Base-by-base conservation (phyloP, 805 yeast genomes). In the Ogataea zsoltii region DNA sequence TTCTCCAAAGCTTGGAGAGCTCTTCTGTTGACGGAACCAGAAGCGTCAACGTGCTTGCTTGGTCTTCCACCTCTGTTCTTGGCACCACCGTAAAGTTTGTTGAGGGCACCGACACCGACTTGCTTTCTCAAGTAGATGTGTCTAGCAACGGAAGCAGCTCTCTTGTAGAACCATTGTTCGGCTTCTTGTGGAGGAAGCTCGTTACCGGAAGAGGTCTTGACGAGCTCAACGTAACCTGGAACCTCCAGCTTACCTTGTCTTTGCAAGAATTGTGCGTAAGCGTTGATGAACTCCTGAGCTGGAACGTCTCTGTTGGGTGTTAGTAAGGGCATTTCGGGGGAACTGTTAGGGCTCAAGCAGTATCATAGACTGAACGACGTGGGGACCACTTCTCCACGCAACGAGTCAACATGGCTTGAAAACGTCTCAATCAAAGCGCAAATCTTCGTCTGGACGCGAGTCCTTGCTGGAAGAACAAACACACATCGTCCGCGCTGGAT, bases 181-280 rank as follows among this genome's bases (percentile, higher is more conserved):
- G 98, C 78, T 74, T 94, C 98, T 81, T 92, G 98, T 75, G 99
- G 99, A 75, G 99, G 99, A 75, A 94, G 87, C 75, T 94, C 99
- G 73, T 92, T 91, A 80, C 97, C 96, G 63, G 96, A 85, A 61
- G 96, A 87, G 75, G 99, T 94, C 90, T 94, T 94, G 80, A 94
- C 99, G 67, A 92, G 77, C 82, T 94, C 99, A 75, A 94, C 98
- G 87, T 91, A 94, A 76, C 97, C 97, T 82, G 99, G 99, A 69
- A 94, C 94, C 76, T 92, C 98, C 73, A 94, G 85, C 79, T 90
- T 91, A 84, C 98, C 99, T 83, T 95, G 99, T 80, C 98, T 90
- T 83, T 94, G 98, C 79, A 94, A 88, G 88, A 94, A 94, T 74
- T 88, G 88, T 70, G 99, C 98, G 84, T 94, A 94, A 79, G 98